Conservation (phyloP, 2,329 filamentous ascomycete species). For the Parafenestella ontariensis region DNA sequence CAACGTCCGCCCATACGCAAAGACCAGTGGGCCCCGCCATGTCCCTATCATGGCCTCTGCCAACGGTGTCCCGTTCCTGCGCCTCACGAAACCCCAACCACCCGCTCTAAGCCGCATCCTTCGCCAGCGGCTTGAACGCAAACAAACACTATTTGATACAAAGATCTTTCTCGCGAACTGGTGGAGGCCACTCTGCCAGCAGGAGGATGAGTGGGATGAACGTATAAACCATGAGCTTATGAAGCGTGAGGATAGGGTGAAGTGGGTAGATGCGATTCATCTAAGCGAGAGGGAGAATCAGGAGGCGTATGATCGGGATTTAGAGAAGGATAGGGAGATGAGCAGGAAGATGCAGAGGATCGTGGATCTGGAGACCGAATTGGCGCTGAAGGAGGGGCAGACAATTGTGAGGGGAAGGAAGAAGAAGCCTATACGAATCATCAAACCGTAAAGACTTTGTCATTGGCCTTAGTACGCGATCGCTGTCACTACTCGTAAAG, state of each 20-base stretch:
- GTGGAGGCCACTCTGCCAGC: constrained; percentile 45
- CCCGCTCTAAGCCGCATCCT: constrained; percentile 65
- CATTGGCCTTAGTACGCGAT: neutral
- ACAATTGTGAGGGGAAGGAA: constrained; percentile 37
- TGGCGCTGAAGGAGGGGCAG: constrained; percentile 51
- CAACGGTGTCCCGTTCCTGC: constrained; percentile 68
- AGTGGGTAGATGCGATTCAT: constrained; percentile 42
- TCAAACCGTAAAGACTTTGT: constrained; percentile 11
- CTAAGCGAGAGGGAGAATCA: constrained; percentile 25
- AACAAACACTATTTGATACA: constrained; percentile 52
- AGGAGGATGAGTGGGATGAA: constrained; percentile 60
- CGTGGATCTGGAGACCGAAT: constrained; percentile 56
- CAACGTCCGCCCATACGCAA: constrained; percentile 57
- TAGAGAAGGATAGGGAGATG: constrained; percentile 40
- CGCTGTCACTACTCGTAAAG: neutral
- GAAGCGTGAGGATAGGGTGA: constrained; percentile 16
- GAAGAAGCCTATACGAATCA: constrained; percentile 29
- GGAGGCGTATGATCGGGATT: constrained; percentile 21
- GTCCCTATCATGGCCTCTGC: constrained; percentile 67
- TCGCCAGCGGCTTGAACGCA: constrained; percentile 57
- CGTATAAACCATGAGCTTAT: constrained; percentile 36
- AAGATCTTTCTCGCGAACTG: constrained; percentile 53
- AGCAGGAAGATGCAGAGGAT: constrained; percentile 55
- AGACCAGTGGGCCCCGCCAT: constrained; percentile 61
- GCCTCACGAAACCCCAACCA: constrained; percentile 71